Percentiles rank a stretch among this genome's conserved stretches.
phyloP scores from a whole-genome alignment of 2,329 filamentous ascomycete species.

The Colletotrichum sp. region DNA sequence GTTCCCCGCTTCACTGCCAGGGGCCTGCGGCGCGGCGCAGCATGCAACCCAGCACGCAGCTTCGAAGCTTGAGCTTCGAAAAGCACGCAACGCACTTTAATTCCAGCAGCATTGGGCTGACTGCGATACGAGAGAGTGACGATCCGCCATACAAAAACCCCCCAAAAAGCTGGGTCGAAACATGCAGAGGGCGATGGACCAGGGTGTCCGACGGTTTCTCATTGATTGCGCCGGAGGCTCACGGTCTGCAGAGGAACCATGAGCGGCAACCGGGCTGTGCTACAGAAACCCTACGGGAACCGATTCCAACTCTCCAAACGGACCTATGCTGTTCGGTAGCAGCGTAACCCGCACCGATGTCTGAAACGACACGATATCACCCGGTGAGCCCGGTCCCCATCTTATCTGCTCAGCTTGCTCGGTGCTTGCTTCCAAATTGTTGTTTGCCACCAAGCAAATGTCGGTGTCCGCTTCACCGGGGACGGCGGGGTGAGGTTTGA shows the following conservation, averaged over 20 bases:
- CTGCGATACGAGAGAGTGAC: background rate
- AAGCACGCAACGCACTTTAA: background rate
- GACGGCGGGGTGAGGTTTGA: background rate
- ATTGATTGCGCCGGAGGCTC: background rate
- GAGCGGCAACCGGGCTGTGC: background rate
- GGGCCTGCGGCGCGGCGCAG: background rate
- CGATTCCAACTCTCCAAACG: background rate
- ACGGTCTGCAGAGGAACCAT: background rate
- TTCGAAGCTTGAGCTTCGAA: background rate
- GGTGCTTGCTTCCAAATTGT: background rate
- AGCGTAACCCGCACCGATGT: slow-evolving; percentile 1
- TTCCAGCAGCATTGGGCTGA: background rate
- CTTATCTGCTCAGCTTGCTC: background rate
- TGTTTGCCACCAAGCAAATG: background rate
- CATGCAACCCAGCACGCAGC: background rate
- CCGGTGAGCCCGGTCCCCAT: slow-evolving; percentile 4
- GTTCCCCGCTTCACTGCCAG: slow-evolving; percentile 16
- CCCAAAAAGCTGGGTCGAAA: background rate
- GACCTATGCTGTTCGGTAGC: background rate
- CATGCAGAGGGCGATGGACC: background rate
- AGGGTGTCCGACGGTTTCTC: background rate
- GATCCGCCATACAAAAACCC: background rate
- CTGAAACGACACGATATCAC: slow-evolving; percentile 22
- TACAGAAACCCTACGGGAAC: background rate
- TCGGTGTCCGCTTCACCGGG: background rate